Conservation (phyloP, 208 protist species). For the Leishmania mexicana region DNA sequence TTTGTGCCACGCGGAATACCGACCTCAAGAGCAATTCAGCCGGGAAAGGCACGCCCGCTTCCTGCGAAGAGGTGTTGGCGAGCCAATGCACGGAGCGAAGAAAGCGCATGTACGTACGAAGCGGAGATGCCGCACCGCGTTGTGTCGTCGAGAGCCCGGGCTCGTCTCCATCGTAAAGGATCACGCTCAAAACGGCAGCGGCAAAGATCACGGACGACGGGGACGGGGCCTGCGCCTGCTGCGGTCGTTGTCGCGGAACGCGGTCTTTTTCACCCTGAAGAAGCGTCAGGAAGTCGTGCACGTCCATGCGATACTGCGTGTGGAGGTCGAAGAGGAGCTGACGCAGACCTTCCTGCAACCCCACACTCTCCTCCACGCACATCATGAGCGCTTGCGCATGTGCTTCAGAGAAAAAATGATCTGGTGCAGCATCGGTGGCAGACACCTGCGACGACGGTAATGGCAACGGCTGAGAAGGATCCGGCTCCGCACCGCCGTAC, state of each 20-base stretch:
- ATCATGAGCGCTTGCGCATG: neutral
- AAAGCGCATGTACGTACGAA: neutral
- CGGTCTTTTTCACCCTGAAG: neutral
- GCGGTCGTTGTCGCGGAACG: neutral
- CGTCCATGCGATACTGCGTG: conserved; percentile 11
- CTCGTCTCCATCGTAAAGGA: neutral
- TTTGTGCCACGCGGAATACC: conserved; percentile 5
- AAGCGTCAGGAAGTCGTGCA: neutral
- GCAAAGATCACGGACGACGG: neutral
- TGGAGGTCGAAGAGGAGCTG: conserved; percentile 7
- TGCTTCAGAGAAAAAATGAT: neutral
- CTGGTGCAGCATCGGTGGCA: neutral
- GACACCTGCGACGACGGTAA: too few relatives aligned
- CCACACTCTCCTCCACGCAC: neutral
- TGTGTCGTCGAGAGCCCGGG: neutral
- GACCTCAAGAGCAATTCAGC: neutral
- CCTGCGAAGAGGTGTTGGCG: neutral
- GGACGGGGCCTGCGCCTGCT: neutral
- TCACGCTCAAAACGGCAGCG: neutral
- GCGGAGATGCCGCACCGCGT: neutral
- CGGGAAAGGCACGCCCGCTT: conserved; percentile 2
- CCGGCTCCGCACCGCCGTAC: neutral
- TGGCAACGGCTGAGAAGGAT: neutral
- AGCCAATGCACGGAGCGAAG: conserved; percentile 12
- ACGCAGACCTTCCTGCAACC: conserved; percentile 4